phyloP scores from a whole-genome alignment of 2,329 filamentous ascomycete genomes.

The Elsinoe perseae region DNA sequence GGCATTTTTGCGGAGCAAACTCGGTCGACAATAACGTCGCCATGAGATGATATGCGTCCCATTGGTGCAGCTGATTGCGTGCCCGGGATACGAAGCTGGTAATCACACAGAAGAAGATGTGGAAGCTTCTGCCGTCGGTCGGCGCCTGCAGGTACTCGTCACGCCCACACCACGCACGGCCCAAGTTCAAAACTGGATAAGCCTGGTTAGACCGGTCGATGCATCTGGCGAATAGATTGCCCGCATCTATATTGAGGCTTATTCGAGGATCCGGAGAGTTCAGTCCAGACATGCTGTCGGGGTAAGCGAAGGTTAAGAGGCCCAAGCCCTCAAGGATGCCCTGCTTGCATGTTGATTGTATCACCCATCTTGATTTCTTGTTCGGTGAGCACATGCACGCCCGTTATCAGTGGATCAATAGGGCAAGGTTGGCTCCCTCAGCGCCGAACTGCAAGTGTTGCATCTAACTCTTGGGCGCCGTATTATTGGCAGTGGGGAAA shows the following conservation, averaged over 20 bases:
- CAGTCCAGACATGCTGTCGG: slow-evolving; percentile 1
- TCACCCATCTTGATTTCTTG: not conserved
- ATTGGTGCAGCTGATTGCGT: slow-evolving; percentile 12
- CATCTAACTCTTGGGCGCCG: slow-evolving; percentile 4
- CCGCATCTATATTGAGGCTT: slow-evolving; percentile 14
- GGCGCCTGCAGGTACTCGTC: slow-evolving; percentile 7
- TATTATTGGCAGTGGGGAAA: slow-evolving; percentile 9
- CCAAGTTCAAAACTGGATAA: slow-evolving; percentile 11
- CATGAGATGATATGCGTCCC: not conserved
- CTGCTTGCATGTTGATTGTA: not conserved
- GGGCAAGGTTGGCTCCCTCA: not conserved
- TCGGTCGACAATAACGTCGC: not conserved
- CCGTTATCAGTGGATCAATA: slow-evolving; percentile 8
- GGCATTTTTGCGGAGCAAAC: slow-evolving; percentile 3
- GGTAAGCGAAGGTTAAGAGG: slow-evolving; percentile 5
- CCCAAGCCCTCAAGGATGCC: slow-evolving; percentile 5
- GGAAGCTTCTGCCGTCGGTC: slow-evolving; percentile 9
- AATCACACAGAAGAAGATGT: not conserved
- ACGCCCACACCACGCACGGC: slow-evolving; percentile 12
- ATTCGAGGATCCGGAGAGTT: not conserved
- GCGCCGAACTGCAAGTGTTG: slow-evolving; percentile 9
- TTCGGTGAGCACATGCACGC: not conserved
- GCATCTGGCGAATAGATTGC: slow-evolving; percentile 13
- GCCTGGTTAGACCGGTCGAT: slow-evolving; percentile 7
- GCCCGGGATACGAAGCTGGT: slow-evolving; percentile 1